These are phyloP conservation scores for Leccinum brunneo-olivaceum DNA, from an alignment of 1,284 basidiomycete species.

Conservation along the genomic window DNA sequence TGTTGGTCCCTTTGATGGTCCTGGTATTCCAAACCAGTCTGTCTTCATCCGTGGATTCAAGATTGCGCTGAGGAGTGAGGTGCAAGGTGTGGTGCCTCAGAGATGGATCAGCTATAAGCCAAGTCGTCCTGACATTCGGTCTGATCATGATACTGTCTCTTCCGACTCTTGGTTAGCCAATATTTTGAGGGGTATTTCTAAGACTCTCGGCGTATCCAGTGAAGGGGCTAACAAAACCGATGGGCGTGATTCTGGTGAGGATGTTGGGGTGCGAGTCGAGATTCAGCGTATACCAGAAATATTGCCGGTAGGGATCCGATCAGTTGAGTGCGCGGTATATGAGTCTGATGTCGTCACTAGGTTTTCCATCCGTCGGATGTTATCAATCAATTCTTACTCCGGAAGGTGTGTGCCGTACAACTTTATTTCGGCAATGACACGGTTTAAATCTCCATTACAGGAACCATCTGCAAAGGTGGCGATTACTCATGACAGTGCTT, in stretches of 20 bases:
- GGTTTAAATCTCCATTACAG: slow-evolving; percentile 3
- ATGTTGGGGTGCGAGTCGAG: slow-evolving; percentile 8
- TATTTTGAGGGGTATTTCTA: slow-evolving; percentile 17
- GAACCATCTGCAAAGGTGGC: slow-evolving; percentile 22
- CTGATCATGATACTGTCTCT: background rate
- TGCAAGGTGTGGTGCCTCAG: slow-evolving; percentile 20
- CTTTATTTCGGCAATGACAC: background rate
- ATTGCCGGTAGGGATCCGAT: slow-evolving; percentile 12
- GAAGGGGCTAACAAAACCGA: background rate
- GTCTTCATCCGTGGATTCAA: slow-evolving; percentile 27
- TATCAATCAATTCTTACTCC: slow-evolving; percentile 21
- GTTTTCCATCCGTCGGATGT: slow-evolving; percentile 23
- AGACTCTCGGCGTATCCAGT: slow-evolving; percentile 10
- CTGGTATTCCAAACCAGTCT: slow-evolving; percentile 15
- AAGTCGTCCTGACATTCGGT: background rate
- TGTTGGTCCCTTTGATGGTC: slow-evolving; percentile 10
- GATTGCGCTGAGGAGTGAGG: slow-evolving; percentile 16
- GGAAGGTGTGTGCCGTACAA: slow-evolving; percentile 9
- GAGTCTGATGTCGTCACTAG: slow-evolving; percentile 9
- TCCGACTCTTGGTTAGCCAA: slow-evolving; percentile 17
- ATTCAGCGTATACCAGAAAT: slow-evolving; percentile 17
- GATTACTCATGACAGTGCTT: slow-evolving; percentile 20
- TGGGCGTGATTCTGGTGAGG: background rate
- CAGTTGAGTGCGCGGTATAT: background rate
- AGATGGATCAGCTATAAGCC: slow-evolving; percentile 17